These are phyloP conservation scores for Russula dissimulans DNA, from an alignment of 768 basidiomycete species.

Conservation along the genomic window DNA sequence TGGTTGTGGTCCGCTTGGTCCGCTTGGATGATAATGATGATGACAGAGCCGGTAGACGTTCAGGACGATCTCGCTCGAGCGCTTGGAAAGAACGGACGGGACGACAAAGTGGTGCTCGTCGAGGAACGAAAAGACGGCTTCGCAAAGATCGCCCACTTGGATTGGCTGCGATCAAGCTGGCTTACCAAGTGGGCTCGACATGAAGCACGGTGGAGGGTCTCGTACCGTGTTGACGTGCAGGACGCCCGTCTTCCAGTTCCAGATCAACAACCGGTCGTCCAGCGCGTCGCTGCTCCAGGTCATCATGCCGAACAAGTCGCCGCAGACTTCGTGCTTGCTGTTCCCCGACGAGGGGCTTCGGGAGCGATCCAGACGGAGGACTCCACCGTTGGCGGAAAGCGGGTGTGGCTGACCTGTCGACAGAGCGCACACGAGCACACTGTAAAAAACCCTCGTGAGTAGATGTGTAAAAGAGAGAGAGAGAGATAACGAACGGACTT, in stretches of 20 bases:
- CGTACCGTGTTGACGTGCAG: neutral
- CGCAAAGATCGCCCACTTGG: neutral
- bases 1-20: no score
- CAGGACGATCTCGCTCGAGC: neutral
- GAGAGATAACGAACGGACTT: neutral
- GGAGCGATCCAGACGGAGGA: neutral
- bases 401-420: neutral
- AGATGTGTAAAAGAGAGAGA: no score
- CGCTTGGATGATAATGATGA: no score
- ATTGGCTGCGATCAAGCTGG: neutral
- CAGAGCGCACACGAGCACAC: neutral
- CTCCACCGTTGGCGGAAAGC: neutral
- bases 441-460: no score
- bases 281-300: neutral
- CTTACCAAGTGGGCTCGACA: no score
- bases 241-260: conserved; percentile 6
- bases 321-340: neutral
- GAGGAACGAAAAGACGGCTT: neutral
- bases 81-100: neutral
- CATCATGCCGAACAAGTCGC: conserved; percentile 1
- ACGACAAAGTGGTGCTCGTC: neutral
- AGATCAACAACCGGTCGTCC: neutral
- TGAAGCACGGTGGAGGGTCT: neutral
- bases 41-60: neutral
- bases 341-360: neutral